Conservation (phyloP, 2,329 filamentous ascomycete genomes). For the Colletotrichum orchidophilum region DNA sequence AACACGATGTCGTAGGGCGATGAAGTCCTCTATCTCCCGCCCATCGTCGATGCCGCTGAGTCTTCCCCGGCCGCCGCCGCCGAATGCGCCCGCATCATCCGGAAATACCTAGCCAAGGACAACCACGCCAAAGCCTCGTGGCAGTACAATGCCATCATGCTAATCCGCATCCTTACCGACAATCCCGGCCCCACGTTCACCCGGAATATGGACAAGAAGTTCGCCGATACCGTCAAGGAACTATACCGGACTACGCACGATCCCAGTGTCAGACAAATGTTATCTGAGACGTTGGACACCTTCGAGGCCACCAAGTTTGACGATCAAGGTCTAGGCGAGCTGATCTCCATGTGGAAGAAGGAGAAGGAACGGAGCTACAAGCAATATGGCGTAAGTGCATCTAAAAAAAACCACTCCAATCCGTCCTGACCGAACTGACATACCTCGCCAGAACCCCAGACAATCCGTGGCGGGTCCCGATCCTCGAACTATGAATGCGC, state of each 20-base stretch:
- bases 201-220: conserved; percentile 87
- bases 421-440: conserved; percentile 25
- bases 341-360: conserved; percentile 89
- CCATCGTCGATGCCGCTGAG: conserved; percentile 94
- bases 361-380: conserved; percentile 76
- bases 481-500: conserved; percentile 53
- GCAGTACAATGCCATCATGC: conserved; percentile 97
- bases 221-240: conserved; percentile 79
- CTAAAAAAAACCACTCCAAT: not conserved
- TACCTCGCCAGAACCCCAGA: conserved; percentile 33
- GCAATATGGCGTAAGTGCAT: conserved; percentile 57
- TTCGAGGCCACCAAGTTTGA: conserved; percentile 77
- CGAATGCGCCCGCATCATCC: conserved; percentile 82
- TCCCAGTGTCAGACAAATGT: conserved; percentile 81
- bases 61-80: conserved; percentile 87
- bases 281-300: conserved; percentile 85
- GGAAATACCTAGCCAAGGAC: conserved; percentile 82
- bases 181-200: conserved; percentile 93
- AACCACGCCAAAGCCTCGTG: conserved; percentile 72
- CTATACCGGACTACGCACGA: conserved; percentile 78
- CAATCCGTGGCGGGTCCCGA: conserved; percentile 37
- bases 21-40: conserved; percentile 90
- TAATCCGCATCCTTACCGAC: conserved; percentile 89
- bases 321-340: conserved; percentile 76
- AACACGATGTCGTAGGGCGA: conserved; percentile 67